Percentiles rank a stretch among this genome's conserved stretches.
phyloP scores from a whole-genome alignment of 2,329 filamentous ascomycete species.

The Fusarium armeniacum region DNA sequence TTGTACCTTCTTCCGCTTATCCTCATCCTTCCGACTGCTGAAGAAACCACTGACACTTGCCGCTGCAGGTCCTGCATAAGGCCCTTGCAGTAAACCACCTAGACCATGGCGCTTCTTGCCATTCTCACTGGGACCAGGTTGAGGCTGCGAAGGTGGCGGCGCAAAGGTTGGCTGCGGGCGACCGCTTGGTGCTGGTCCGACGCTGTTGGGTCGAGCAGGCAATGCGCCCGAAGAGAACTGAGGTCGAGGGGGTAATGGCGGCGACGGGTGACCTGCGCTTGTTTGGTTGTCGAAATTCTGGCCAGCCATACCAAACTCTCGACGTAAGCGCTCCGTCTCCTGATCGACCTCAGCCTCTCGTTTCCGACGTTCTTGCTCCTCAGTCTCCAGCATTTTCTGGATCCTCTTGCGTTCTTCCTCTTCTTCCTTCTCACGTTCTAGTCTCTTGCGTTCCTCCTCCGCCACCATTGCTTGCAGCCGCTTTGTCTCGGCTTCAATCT shows the following conservation, averaged over 20 bases:
- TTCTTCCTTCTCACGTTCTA: constrained; percentile 70
- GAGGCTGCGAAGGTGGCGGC: constrained; percentile 44
- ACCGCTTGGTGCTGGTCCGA: constrained; percentile 56
- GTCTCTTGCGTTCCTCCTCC: constrained; percentile 65
- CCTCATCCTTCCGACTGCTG: constrained; percentile 54
- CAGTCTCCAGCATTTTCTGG: constrained; percentile 74
- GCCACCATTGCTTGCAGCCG: constrained; percentile 71
- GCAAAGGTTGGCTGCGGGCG: constrained; percentile 42
- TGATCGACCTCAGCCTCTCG: constrained; percentile 74
- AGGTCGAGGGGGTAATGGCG: constrained; percentile 55
- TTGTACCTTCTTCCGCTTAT: constrained; percentile 59
- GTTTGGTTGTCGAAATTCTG: constrained; percentile 54
- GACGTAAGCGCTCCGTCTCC: constrained; percentile 85
- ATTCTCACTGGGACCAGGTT: constrained; percentile 33
- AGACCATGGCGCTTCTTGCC: constrained; percentile 50
- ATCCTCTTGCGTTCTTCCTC: constrained; percentile 67
- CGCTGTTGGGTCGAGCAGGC: constrained; percentile 64
- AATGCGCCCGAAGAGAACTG: constrained; percentile 39
- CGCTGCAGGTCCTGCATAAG: constrained; percentile 58
- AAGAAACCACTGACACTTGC: constrained; percentile 64
- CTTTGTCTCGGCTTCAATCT: constrained; percentile 82
- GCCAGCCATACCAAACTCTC: constrained; percentile 73
- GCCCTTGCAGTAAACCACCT: constrained; percentile 51
- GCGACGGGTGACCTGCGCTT: constrained; percentile 44
- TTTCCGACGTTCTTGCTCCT: constrained; percentile 70